Percentiles rank a stretch among this genome's conserved stretches.
Evolutionary conservation across 1,284 basidiomycete genomes (phyloP).

Genomic region (Apiotrichum montevideense): DNA sequence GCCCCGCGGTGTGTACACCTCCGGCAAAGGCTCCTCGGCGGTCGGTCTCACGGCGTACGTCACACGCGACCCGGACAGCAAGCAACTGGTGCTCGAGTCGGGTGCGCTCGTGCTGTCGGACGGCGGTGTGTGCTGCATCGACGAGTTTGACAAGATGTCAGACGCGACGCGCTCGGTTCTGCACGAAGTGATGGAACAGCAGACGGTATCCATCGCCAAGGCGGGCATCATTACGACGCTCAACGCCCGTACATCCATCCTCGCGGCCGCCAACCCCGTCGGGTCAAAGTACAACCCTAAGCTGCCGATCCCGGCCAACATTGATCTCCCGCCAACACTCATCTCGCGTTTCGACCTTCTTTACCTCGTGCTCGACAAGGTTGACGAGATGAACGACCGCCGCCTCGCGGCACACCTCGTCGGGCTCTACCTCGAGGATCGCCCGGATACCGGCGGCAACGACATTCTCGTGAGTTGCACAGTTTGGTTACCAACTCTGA

Average conservation of each 20-base stretch:
- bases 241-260: constrained; percentile 92
- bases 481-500: background rate
- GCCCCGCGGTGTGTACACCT: constrained; percentile 92
- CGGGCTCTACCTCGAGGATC: constrained; percentile 86
- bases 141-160: constrained; percentile 99
- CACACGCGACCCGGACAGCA: constrained; percentile 94
- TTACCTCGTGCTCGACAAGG: constrained; percentile 94
- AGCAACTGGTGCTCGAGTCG: constrained; percentile 91
- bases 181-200: constrained; percentile 99
- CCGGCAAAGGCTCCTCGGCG: constrained; percentile 94
- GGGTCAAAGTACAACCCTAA: constrained; percentile 91
- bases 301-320: constrained; percentile 73
- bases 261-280: constrained; percentile 95
- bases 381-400: constrained; percentile 85
- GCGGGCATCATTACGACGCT: constrained; percentile 98
- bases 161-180: constrained; percentile 92
- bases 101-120: constrained; percentile 95
- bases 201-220: constrained; percentile 99
- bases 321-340: constrained; percentile 91
- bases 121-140: constrained; percentile 97
- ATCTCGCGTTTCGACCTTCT: constrained; percentile 96
- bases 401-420: constrained; percentile 89
- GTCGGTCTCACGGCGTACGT: constrained; percentile 98
- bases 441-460: constrained; percentile 59
- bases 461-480: constrained; percentile 57